Evolutionary conservation across 768 basidiomycete species (phyloP).

Genomic region (Melanogaster broomeanus): DNA sequence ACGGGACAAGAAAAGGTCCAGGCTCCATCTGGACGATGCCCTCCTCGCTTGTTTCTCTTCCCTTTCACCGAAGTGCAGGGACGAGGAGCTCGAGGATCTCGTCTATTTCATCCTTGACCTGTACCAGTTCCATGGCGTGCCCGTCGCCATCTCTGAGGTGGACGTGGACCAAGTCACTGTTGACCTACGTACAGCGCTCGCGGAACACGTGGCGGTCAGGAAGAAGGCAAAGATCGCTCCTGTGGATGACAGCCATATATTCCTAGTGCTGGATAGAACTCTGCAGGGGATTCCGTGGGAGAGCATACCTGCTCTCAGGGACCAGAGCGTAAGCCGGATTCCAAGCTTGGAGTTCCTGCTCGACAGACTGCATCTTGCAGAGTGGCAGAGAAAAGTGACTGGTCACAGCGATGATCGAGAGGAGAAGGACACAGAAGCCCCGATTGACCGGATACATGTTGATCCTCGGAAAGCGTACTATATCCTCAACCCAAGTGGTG

Average conservation of each 20-base stretch:
- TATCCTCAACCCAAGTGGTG: conserved; percentile 91
- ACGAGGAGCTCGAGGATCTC: conserved; percentile 95
- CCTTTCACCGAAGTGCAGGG: conserved; percentile 76
- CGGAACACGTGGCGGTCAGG: conserved; percentile 58
- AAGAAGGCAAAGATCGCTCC: conserved; percentile 32
- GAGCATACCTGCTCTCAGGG: conserved; percentile 83
- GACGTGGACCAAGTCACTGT: conserved; percentile 90
- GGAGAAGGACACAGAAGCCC: conserved; percentile 9
- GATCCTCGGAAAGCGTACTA: conserved; percentile 75
- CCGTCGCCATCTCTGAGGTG: conserved; percentile 86
- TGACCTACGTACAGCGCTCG: conserved; percentile 76
- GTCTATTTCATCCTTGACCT: conserved; percentile 92
- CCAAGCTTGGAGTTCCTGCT: conserved; percentile 87
- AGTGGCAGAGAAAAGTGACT: conserved; percentile 36
- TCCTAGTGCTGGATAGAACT: conserved; percentile 88
- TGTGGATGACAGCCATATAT: conserved; percentile 67
- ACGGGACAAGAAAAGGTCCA: conserved; percentile 60
- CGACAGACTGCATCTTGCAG: conserved; percentile 73
- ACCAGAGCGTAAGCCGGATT: conserved; percentile 87
- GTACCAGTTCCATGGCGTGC: conserved; percentile 90
- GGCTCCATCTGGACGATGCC: conserved; percentile 64
- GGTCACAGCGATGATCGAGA: conserved; percentile 16
- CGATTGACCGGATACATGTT: conserved; percentile 52
- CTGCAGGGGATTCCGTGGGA: conserved; percentile 95
- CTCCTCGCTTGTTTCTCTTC: conserved; percentile 88